phyloP scores from a whole-genome alignment of 2,329 filamentous ascomycete genomes.

The Chaetothyriales sp. region DNA sequence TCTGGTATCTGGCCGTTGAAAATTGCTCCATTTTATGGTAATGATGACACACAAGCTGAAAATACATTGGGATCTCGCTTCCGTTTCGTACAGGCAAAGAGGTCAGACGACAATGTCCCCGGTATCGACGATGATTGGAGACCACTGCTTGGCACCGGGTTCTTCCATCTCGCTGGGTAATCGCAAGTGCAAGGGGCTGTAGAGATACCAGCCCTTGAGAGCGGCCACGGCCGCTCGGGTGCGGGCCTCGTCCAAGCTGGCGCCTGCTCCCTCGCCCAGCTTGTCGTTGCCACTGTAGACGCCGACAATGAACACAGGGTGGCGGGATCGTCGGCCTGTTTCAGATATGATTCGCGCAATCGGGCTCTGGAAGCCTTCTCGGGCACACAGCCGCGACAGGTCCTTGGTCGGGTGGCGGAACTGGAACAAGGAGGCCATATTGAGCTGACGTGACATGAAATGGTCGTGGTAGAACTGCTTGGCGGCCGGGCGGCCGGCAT shows the following conservation, averaged over 20 bases:
- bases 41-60: not conserved
- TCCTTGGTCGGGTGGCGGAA: constrained; percentile 77
- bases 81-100: not conserved
- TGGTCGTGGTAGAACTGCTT: constrained; percentile 74
- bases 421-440: constrained; percentile 62
- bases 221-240: constrained; percentile 68
- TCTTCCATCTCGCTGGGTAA: constrained; percentile 57
- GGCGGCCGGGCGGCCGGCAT: constrained; percentile 62
- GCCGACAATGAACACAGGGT: constrained; percentile 84
- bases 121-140: constrained; percentile 52
- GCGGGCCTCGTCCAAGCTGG: constrained; percentile 62
- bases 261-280: constrained; percentile 75
- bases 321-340: constrained; percentile 69
- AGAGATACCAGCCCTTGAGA: constrained; percentile 91
- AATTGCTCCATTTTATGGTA: not conserved
- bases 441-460: constrained; percentile 63
- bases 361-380: constrained; percentile 78
- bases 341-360: constrained; percentile 79
- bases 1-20: no score
- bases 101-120: constrained; percentile 45
- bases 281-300: constrained; percentile 86
- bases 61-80: not conserved
- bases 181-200: constrained; percentile 56
- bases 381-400: constrained; percentile 63
- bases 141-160: constrained; percentile 47